These are phyloP conservation scores for Amorphotheca resinae DNA, from an alignment of 495 filamentous ascomycete genomes.

Conservation along the genomic window DNA sequence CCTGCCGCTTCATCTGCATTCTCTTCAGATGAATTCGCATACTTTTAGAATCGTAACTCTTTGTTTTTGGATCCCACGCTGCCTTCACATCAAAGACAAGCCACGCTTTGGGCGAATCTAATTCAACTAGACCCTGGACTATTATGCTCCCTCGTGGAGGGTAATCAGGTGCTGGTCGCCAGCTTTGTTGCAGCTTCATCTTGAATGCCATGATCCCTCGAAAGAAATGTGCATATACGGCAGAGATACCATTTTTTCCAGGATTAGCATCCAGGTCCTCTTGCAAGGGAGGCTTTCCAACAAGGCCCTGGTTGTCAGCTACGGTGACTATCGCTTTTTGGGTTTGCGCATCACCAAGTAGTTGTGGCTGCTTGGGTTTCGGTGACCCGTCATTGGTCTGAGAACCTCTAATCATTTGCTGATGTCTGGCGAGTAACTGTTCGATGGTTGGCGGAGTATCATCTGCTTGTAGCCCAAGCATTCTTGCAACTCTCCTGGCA, in stretches of 20 bases:
- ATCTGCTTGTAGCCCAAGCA: constrained; percentile 12
- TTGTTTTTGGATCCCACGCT: constrained; percentile 44
- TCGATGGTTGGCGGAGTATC: constrained; percentile 9
- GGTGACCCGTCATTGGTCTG: constrained; percentile 6
- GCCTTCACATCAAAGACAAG: constrained; percentile 45
- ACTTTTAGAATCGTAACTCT: constrained; percentile 13
- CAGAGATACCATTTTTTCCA: constrained; percentile 25
- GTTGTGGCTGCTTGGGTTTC: neutral
- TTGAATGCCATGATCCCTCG: constrained; percentile 39
- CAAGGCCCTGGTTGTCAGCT: neutral
- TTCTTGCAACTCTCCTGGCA: constrained; percentile 13
- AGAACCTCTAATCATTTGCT: constrained; percentile 5
- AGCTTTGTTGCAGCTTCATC: constrained; percentile 34
- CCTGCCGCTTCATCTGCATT: constrained; percentile 14
- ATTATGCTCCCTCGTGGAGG: constrained; percentile 52
- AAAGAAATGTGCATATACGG: constrained; percentile 8
- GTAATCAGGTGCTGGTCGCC: constrained; percentile 26
- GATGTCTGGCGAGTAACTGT: constrained; percentile 11
- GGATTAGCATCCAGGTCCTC: constrained; percentile 19
- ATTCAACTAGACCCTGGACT: constrained; percentile 52
- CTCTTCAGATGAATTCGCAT: constrained; percentile 9
- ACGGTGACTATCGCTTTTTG: neutral
- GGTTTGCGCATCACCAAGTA: neutral
- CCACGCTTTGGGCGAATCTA: constrained; percentile 44
- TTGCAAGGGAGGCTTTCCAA: neutral